phyloP scores from a whole-genome alignment of 2,329 filamentous ascomycete genomes.

The Fusarium chuoi region DNA sequence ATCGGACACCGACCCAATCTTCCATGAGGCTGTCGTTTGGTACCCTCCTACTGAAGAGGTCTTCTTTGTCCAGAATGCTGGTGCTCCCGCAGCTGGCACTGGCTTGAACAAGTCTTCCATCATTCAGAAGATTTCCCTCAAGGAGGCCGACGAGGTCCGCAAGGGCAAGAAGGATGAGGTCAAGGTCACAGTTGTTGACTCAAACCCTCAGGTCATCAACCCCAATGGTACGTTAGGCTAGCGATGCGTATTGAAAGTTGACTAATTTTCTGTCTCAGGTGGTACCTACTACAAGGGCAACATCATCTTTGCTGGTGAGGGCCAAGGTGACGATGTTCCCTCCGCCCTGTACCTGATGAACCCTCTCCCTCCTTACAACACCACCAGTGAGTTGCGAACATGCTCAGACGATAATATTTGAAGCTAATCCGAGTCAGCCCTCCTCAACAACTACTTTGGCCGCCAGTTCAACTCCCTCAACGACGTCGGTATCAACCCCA shows the following conservation, averaged over 20 bases:
- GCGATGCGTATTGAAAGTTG: neutral
- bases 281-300: conserved; percentile 61
- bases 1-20: conserved; percentile 57
- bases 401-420: fast-evolving
- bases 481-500: conserved; percentile 64
- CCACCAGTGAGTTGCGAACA: conserved; percentile 49
- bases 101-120: conserved; percentile 61
- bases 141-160: conserved; percentile 51
- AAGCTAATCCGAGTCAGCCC: conserved; percentile 43
- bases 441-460: conserved; percentile 69
- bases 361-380: conserved; percentile 58
- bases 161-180: conserved; percentile 48
- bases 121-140: conserved; percentile 61
- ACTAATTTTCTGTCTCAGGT: conserved; percentile 46
- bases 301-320: conserved; percentile 61
- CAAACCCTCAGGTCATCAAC: conserved; percentile 59
- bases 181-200: conserved; percentile 54
- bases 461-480: conserved; percentile 70
- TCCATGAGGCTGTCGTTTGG: conserved; percentile 67
- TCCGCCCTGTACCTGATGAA: conserved; percentile 41
- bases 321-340: conserved; percentile 54
- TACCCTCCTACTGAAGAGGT: conserved; percentile 59
- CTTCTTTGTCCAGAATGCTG: conserved; percentile 65
- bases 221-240: conserved; percentile 53
- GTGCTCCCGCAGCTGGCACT: conserved; percentile 57